Evolutionary conservation across 805 yeast genomes (phyloP).

Genomic region (Pichia californica): DNA sequence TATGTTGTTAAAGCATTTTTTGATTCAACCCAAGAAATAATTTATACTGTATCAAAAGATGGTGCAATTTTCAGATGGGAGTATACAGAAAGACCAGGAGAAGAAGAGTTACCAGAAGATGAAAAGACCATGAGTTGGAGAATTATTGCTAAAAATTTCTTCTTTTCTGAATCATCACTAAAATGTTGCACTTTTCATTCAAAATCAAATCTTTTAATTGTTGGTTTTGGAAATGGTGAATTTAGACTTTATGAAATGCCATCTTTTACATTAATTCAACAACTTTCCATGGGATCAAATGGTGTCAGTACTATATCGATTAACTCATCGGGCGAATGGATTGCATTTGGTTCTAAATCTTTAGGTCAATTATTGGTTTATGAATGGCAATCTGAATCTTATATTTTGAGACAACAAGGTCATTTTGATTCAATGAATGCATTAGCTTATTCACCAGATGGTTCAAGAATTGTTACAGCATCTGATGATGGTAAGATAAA

Average conservation of each 20-base stretch:
- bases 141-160: slow-evolving; percentile 70
- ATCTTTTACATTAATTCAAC: slow-evolving; percentile 72
- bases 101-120: slow-evolving; percentile 39
- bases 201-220: slow-evolving; percentile 61
- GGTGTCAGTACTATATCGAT: slow-evolving; percentile 77
- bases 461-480: slow-evolving; percentile 85
- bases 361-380: slow-evolving; percentile 93
- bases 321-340: slow-evolving; percentile 89
- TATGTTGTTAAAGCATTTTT: slow-evolving; percentile 84
- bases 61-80: slow-evolving; percentile 95
- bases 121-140: slow-evolving; percentile 64
- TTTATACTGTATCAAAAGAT: slow-evolving; percentile 88
- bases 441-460: slow-evolving; percentile 89
- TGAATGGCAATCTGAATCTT: slow-evolving; percentile 98
- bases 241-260: slow-evolving; percentile 89
- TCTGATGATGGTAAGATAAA: slow-evolving; percentile 96
- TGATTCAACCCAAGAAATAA: slow-evolving; percentile 78
- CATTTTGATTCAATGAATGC: slow-evolving; percentile 89
- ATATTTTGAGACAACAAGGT: slow-evolving; percentile 92
- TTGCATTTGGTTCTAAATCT: slow-evolving; percentile 87
- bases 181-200: slow-evolving; percentile 83
- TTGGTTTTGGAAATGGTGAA: slow-evolving; percentile 86
- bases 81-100: slow-evolving; percentile 54
- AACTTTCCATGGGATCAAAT: slow-evolving; percentile 85
- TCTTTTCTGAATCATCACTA: slow-evolving; percentile 64